These are phyloP conservation scores for Lavandula angustifolia DNA, from an alignment of 257 asterid genomes.

Conservation along the genomic window DNA sequence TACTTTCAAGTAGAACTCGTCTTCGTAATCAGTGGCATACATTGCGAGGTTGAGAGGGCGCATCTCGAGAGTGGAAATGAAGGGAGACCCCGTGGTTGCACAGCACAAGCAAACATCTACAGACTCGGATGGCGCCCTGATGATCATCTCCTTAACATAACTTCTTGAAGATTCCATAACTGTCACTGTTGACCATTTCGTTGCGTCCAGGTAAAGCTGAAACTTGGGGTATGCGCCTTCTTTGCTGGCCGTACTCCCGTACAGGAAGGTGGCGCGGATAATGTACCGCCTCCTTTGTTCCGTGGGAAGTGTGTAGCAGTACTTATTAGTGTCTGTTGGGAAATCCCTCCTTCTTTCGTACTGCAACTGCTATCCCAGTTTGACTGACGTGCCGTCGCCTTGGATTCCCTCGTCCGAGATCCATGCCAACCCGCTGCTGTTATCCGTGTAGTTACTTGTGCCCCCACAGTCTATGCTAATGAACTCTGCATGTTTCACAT, in stretches of 20 bases:
- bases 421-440: constrained; percentile 71
- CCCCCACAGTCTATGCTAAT: constrained; percentile 93
- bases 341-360: constrained; percentile 71
- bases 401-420: constrained; percentile 56
- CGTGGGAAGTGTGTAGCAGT: constrained; percentile 69
- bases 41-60: constrained; percentile 84
- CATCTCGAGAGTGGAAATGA: constrained; percentile 87
- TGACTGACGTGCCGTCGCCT: constrained; percentile 52
- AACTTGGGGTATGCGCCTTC: constrained; percentile 80
- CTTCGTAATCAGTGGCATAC: constrained; percentile 96
- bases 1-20: constrained; percentile 63
- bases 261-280: constrained; percentile 77
- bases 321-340: constrained; percentile 67
- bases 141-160: constrained; percentile 78
- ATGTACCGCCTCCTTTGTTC: constrained; percentile 78
- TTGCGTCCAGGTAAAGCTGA: constrained; percentile 83
- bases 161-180: constrained; percentile 69
- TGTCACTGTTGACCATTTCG: constrained; percentile 83
- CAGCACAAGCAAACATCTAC: constrained; percentile 87
- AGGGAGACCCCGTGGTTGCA: constrained; percentile 86
- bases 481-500: constrained; percentile 66
- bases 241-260: constrained; percentile 54
- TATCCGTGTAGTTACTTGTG: constrained; percentile 60
- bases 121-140: constrained; percentile 73
- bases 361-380: constrained; percentile 38